These are phyloP conservation scores for Saitozyma sp. DNA, from an alignment of 768 basidiomycete species.

Conservation along the genomic window DNA sequence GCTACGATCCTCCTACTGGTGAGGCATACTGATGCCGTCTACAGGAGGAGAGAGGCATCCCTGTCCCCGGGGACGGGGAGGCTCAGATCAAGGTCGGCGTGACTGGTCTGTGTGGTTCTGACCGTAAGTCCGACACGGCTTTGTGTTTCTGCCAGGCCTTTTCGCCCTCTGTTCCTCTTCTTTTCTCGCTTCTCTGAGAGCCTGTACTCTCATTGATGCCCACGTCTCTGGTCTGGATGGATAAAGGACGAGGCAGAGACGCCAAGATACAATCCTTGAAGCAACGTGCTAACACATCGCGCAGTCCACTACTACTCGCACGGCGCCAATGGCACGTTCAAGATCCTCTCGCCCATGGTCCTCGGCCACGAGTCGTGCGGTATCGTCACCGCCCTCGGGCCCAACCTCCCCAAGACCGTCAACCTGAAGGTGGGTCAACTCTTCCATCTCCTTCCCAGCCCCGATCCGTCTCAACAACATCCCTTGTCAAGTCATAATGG, in stretches of 20 bases:
- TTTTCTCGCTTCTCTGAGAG: no score
- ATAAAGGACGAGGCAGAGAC: no score
- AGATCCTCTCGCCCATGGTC: slow-evolving; percentile 77
- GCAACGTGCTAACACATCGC: not conserved
- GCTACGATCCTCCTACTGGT: no score
- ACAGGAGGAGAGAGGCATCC: slow-evolving; percentile 65
- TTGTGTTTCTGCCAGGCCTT: not conserved
- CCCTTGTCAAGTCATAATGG: no score
- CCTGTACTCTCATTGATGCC: no score
- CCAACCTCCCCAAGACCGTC: slow-evolving; percentile 53
- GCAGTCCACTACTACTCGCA: slow-evolving; percentile 87
- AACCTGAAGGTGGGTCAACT: slow-evolving; percentile 39
- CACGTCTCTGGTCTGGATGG: no score
- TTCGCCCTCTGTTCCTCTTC: not conserved
- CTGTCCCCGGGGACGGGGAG: slow-evolving; percentile 69
- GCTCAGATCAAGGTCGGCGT: slow-evolving; percentile 76
- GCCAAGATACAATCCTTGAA: not conserved
- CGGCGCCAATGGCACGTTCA: slow-evolving; percentile 90
- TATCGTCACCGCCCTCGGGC: slow-evolving; percentile 76
- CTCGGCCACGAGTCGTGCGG: slow-evolving; percentile 95
- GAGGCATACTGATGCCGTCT: not conserved
- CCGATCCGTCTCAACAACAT: not conserved
- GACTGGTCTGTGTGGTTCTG: slow-evolving; percentile 83
- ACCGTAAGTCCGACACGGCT: slow-evolving; percentile 54
- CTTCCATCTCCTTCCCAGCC: not conserved